Base-by-base conservation (phyloP, 352 stramenopile genomes). In the Phytophthora nicotianae region DNA sequence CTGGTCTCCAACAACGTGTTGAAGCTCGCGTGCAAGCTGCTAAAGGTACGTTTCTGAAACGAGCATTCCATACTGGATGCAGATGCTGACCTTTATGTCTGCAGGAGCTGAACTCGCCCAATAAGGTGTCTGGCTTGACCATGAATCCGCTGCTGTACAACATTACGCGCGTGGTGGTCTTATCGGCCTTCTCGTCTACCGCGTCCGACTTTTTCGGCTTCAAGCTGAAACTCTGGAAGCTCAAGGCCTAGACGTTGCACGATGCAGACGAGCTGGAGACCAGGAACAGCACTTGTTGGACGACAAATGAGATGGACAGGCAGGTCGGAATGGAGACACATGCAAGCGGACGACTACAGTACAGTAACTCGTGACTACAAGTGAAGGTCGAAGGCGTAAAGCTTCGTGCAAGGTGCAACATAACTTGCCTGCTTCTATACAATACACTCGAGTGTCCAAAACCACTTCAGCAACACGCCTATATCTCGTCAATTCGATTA, bases 61-160 rank as follows among this genome's bases (percentile, higher is more conserved):
- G 32, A 38, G 32, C 32, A 38, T 35, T 35, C 3, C 9, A 13
- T 9, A 14, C 5, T 35, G 29, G 29, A 11, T 32, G 3, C 17
- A 11, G 10, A 38, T 58, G 32, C 65, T 79, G 48, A 79, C 59
- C 1, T 54, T 46, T 46, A n/a, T 72, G 14, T 67, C 20, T 51
- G 50, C 48, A 90, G 75, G 88, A 96, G 63, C 77, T 97, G 46
- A 95, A 97, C 58, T 89, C 85, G 38, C 89, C 89, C 35, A 97
- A 97, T 76, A 96, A 96, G 57, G 83, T 97, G 37, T 96, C 86
- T 26, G 89, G 89, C 2, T 62, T 97, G 48, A 95, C 86, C 26
- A 97, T 97, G 89, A 96, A 96, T 60, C 89, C 89, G 26, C 68
- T 96, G 52, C 72, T 97, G 14, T 95, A 96, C 78, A 96, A 96